Evolutionary conservation across 2,329 filamentous ascomycete genomes (phyloP).

Genomic region (Fusarium decemcellulare): DNA sequence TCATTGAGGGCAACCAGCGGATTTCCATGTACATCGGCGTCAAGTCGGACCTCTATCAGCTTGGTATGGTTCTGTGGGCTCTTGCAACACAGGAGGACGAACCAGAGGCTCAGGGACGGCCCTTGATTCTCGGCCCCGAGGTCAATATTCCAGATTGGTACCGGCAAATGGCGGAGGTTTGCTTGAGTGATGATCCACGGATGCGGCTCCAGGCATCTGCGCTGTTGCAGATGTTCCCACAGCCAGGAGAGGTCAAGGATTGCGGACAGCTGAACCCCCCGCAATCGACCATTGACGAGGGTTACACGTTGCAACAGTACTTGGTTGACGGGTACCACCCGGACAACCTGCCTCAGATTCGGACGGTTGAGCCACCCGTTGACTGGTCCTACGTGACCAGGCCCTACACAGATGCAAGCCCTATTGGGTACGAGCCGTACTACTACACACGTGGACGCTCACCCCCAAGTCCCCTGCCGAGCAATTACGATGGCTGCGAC

Average conservation of each 20-base stretch:
- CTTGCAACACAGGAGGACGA: slow-evolving; percentile 91
- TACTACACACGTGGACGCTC: slow-evolving; percentile 67
- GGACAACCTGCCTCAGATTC: slow-evolving; percentile 54
- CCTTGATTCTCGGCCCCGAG: slow-evolving; percentile 72
- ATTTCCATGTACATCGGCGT: slow-evolving; percentile 98
- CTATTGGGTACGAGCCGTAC: slow-evolving; percentile 58
- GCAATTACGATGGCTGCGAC: slow-evolving; percentile 56
- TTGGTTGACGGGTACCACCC: slow-evolving; percentile 53
- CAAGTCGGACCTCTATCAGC: slow-evolving; percentile 95
- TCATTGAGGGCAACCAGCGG: slow-evolving; percentile 90
- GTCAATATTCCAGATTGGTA: slow-evolving; percentile 84
- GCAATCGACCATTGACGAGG: slow-evolving; percentile 58
- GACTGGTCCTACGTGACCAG: slow-evolving; percentile 61
- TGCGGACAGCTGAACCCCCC: slow-evolving; percentile 44
- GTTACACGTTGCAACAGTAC: slow-evolving; percentile 56
- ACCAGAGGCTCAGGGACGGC: slow-evolving; percentile 83
- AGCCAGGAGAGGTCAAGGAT: slow-evolving; percentile 21
- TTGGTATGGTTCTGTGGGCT: slow-evolving; percentile 98
- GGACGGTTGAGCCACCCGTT: slow-evolving; percentile 57
- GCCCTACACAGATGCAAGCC: slow-evolving; percentile 53
- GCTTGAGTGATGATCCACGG: slow-evolving; percentile 81
- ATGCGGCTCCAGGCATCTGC: slow-evolving; percentile 80
- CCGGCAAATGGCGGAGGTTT: slow-evolving; percentile 80
- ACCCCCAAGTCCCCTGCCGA: slow-evolving; percentile 66
- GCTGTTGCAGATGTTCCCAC: slow-evolving; percentile 79